A percentile compares a stretch with the other conserved stretches of the same genome.
Evolutionary conservation across 306 rosid genomes (phyloP).

Genomic region (Sechiopsis laciniata): DNA sequence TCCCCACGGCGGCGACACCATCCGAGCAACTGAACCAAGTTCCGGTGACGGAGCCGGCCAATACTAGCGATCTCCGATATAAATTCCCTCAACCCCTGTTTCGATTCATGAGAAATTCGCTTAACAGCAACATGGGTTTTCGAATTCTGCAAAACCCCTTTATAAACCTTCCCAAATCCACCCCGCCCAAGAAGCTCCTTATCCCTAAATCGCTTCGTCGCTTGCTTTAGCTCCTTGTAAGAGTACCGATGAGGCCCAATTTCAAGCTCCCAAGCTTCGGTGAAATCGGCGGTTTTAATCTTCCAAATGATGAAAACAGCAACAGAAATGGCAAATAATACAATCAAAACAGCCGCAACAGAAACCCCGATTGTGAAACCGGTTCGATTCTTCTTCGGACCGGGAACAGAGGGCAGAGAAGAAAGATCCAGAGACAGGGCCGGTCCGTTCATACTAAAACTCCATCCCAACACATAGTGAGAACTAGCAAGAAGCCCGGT

Average conservation of each 20-base stretch:
- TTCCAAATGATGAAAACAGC: conserved; percentile 41
- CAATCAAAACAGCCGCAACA: conserved; percentile 25
- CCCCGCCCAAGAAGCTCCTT: conserved; percentile 67
- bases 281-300: conserved; percentile 54
- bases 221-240: conserved; percentile 68
- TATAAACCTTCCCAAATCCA: conserved; percentile 73
- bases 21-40: conserved; percentile 61
- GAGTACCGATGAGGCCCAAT: conserved; percentile 84
- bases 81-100: conserved; percentile 71
- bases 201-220: conserved; percentile 57
- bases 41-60: conserved; percentile 76
- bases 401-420: conserved; percentile 54
- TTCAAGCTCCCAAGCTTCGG: conserved; percentile 75
- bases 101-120: conserved; percentile 68
- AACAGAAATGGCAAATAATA: conserved; percentile 22
- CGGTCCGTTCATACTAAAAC: conserved; percentile 60
- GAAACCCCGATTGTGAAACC: conserved; percentile 38
- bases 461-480: conserved; percentile 83
- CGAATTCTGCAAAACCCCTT: conserved; percentile 56
- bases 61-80: conserved; percentile 77
- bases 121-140: conserved; percentile 61
- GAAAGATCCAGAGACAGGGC: conserved; percentile 49
- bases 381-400: conserved; percentile 47
- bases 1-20: conserved; percentile 76
- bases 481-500: conserved; percentile 88